Evolutionary conservation across 139 green algal genomes (phyloP), one percentile per base, ranked within the genome.

Genomic region (Chlamydomonas eustigma): DNA sequence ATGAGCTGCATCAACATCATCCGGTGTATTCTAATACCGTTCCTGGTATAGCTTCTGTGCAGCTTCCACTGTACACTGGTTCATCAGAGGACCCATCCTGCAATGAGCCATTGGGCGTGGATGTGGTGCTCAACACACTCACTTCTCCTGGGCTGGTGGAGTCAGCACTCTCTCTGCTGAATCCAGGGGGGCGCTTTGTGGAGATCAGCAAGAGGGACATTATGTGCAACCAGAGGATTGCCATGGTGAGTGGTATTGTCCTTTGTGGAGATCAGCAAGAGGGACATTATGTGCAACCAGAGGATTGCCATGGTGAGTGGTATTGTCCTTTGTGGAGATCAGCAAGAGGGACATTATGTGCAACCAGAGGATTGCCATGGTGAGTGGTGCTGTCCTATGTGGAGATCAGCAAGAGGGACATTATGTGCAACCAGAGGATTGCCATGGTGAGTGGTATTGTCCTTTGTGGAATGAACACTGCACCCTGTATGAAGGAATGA

Each of bases 191-290:
- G 0, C 67, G 75, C 0, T 86, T 96, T 52, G 85, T 93, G 50
- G 92, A 97, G 77, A 96, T 97, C 80, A 87, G 84, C 76, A 97
- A 97, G 87, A 84, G 92, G 36, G 92, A 94, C 82, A 90, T 97
- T 51, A 94, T 86, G 83, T 86, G 78, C 50, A 58, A 77, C 0
- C 69, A 52, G 1, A 75, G 83, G 80, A 78, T 94, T 58, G 44
- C 12, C 44, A 58, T 58, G 44, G 44, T 58, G 44, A n/a, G n/a
- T n/a, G n/a, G n/a, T n/a, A n/a, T n/a, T n/a, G n/a, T n/a, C 74
- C 0, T 85, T 96, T 50, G 86, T 93, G 51, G 92, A 97, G 76
- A 96, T 97, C 80, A 87, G 84, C 76, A 97, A 97, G 87, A 84
- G 92, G 37, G 92, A 94, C 83, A 90, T 97, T 51, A 94, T 87